Evolutionary conservation across 768 basidiomycete species (phyloP).

Genomic region (Serpula lacrymans): DNA sequence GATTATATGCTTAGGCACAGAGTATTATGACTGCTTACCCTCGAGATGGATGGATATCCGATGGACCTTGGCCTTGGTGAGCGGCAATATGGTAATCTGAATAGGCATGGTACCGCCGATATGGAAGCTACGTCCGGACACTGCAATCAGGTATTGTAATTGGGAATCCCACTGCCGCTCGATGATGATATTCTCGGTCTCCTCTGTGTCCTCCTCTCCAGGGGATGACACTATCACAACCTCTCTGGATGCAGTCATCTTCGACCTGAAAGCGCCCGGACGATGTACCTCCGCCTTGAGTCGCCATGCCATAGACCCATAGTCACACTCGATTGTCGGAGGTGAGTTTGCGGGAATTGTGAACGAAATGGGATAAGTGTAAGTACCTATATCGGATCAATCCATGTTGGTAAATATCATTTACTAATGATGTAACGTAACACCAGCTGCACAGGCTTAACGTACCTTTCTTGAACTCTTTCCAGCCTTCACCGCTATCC

Average conservation of each 20-base stretch:
- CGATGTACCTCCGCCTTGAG: constrained; percentile 82
- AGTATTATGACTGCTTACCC: constrained; percentile 49
- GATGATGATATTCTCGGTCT: constrained; percentile 73
- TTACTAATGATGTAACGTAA: not conserved
- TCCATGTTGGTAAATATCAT: constrained; percentile 5
- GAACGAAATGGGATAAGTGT: constrained; percentile 93
- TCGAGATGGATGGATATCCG: constrained; percentile 72
- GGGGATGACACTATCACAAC: constrained; percentile 75
- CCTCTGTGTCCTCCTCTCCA: constrained; percentile 76
- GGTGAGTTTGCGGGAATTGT: constrained; percentile 77
- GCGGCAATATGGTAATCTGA: constrained; percentile 75
- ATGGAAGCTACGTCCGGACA: constrained; percentile 73
- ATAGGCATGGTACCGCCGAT: constrained; percentile 83
- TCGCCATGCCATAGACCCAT: constrained; percentile 74
- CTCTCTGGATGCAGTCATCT: constrained; percentile 65
- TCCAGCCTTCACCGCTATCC: constrained; percentile 59
- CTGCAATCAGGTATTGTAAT: constrained; percentile 73
- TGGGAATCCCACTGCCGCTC: constrained; percentile 92
- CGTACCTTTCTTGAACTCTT: constrained; percentile 83
- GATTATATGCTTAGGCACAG: not conserved
- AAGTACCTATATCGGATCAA: constrained; percentile 57
- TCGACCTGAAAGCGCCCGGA: constrained; percentile 75
- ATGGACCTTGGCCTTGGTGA: constrained; percentile 80
- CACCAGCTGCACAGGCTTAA: too few species aligned
- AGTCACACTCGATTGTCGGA: constrained; percentile 70